Percentiles rank a stretch among this genome's conserved stretches.
These are phyloP conservation scores for Themeda triandra DNA, from an alignment of 176 grass and related monocot genomes.

Conservation along the genomic window DNA sequence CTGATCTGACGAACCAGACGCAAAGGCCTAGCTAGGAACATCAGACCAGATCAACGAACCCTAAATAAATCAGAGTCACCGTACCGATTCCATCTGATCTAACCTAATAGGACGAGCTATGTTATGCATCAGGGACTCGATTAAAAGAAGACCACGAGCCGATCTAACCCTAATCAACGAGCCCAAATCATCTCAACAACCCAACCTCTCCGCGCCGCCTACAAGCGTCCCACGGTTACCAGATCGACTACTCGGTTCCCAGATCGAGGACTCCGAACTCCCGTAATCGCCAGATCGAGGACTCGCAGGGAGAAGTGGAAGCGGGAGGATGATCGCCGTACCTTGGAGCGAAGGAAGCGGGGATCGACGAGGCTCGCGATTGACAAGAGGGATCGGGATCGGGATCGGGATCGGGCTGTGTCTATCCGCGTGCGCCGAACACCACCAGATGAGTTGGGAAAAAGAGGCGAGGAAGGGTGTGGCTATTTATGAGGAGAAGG, in stretches of 20 bases:
- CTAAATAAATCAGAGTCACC: not conserved
- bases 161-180: not conserved
- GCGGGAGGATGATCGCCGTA: not conserved
- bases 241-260: not conserved
- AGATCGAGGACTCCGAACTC: not conserved
- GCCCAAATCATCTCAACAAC: not conserved
- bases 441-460: not conserved
- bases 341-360: slow-evolving; percentile 12
- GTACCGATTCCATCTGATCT: not conserved
- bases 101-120: not conserved
- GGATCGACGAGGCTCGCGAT: not conserved
- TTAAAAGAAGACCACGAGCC: not conserved
- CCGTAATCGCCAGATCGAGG: not conserved
- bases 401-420: no score
- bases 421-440: not conserved
- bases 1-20: not conserved
- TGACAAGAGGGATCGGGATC: not conserved
- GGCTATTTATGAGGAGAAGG: not conserved
- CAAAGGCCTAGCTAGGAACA: not conserved
- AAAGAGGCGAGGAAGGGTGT: not conserved
- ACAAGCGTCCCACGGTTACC: not conserved
- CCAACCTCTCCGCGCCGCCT: not conserved
- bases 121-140: not conserved
- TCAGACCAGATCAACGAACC: not conserved
- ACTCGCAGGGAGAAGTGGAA: not conserved